A percentile compares a stretch with the other conserved stretches of the same genome.
phyloP scores from a whole-genome alignment of 306 rosid genomes.

The Dryas octopetala region DNA sequence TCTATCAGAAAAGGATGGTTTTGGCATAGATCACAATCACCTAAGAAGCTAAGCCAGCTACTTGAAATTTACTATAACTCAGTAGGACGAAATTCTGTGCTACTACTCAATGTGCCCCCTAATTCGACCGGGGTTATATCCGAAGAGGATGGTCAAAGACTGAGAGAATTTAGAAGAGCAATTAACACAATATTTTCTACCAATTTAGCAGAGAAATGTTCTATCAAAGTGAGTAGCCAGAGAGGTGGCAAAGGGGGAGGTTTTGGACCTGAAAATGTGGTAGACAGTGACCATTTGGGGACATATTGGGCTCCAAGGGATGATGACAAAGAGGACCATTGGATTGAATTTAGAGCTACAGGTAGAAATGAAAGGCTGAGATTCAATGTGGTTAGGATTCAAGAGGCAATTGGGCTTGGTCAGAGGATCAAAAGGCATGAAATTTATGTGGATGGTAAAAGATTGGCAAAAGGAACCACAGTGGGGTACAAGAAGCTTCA shows the following conservation, averaged over 20 bases:
- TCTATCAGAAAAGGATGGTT: slow-evolving; percentile 84
- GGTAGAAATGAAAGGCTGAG: slow-evolving; percentile 35
- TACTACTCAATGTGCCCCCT: slow-evolving; percentile 87
- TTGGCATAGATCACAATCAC: slow-evolving; percentile 89
- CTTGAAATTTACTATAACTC: slow-evolving; percentile 82
- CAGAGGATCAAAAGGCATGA: slow-evolving; percentile 71
- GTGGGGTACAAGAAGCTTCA: slow-evolving; percentile 86
- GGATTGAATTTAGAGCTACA: slow-evolving; percentile 56
- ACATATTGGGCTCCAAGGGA: slow-evolving; percentile 78
- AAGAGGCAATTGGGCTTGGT: slow-evolving; percentile 92
- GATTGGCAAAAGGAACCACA: slow-evolving; percentile 57
- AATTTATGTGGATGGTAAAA: slow-evolving; percentile 61
- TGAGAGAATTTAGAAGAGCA: slow-evolving; percentile 63
- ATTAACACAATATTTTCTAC: slow-evolving; percentile 54
- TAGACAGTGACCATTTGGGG: slow-evolving; percentile 78
- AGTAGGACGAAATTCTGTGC: slow-evolving; percentile 74
- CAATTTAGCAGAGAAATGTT: slow-evolving; percentile 53
- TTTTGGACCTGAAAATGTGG: slow-evolving; percentile 74
- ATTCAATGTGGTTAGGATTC: slow-evolving; percentile 83
- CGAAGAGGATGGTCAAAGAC: slow-evolving; percentile 48
- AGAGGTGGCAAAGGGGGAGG: slow-evolving; percentile 58
- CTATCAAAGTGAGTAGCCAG: slow-evolving; percentile 61
- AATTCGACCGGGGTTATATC: slow-evolving; percentile 68
- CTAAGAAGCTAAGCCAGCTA: slow-evolving; percentile 60
- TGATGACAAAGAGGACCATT: slow-evolving; percentile 40